Conservation (phyloP, 805 yeast species). For the Saitoella complicata region DNA sequence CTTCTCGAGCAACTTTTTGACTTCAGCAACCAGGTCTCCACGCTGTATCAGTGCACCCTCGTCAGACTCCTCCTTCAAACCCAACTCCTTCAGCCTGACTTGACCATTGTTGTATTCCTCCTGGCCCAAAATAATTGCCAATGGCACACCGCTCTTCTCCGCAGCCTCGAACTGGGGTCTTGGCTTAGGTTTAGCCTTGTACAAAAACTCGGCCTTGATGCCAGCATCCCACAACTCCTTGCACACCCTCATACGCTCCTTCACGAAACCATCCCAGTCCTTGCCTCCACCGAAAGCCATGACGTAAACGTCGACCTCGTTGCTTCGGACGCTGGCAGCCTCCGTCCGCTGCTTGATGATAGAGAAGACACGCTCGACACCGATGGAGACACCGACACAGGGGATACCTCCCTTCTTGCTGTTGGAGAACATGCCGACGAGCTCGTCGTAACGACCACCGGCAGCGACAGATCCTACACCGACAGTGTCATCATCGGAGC, state of each 20-base stretch:
- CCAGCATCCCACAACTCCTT: conserved; percentile 76
- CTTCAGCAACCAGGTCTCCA: conserved; percentile 39
- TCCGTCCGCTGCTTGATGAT: conserved; percentile 63
- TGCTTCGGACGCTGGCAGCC: conserved; percentile 52
- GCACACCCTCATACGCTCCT: conserved; percentile 80
- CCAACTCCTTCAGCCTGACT: conserved; percentile 72
- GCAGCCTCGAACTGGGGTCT: conserved; percentile 97
- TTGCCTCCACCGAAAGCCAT: conserved; percentile 99
- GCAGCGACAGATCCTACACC: conserved; percentile 98
- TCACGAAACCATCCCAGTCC: conserved; percentile 83
- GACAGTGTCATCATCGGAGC: conserved; percentile 89
- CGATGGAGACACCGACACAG: conserved; percentile 93
- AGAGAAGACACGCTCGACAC: conserved; percentile 89
- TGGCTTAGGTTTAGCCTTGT: conserved; percentile 84
- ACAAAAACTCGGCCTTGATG: conserved; percentile 78
- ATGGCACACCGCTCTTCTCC: conserved; percentile 77
- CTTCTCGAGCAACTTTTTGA: conserved; percentile 20
- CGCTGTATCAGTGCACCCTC: conserved; percentile 67
- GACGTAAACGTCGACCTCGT: conserved; percentile 81
- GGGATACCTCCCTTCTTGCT: conserved; percentile 72
- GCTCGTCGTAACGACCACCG: conserved; percentile 94
- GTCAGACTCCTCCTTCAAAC: conserved; percentile 73
- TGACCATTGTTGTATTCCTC: conserved; percentile 76
- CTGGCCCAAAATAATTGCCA: conserved; percentile 88
- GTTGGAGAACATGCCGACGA: conserved; percentile 88